These are phyloP conservation scores for Sisymbrium irio DNA, from an alignment of 345 rosid genomes.

Conservation along the genomic window DNA sequence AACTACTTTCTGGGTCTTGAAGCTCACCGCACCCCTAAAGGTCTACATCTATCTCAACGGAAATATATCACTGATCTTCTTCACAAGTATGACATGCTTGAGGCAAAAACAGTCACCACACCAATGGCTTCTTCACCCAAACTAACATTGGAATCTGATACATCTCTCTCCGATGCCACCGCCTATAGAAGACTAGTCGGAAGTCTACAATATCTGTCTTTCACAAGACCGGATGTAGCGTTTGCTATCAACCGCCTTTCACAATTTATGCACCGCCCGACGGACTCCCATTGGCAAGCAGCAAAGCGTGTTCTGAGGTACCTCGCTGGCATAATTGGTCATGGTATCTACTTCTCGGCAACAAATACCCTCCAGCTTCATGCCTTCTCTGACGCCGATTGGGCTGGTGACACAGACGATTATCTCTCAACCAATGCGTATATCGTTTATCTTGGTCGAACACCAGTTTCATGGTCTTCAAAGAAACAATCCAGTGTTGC, in stretches of 20 bases:
- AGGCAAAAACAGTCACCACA: background rate
- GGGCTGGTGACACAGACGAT: background rate
- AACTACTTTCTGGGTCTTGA: background rate
- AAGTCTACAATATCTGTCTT: too few relatives aligned
- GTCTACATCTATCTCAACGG: background rate
- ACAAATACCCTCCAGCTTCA: background rate
- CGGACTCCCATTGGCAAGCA: background rate
- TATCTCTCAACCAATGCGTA: background rate
- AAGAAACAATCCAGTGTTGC: background rate
- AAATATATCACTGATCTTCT: too few relatives aligned
- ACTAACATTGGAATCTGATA: background rate
- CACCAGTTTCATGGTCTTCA: too few relatives aligned
- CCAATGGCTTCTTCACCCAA: background rate
- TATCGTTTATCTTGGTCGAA: background rate
- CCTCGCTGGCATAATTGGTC: background rate
- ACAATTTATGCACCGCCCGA: background rate
- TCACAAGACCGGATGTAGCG: background rate
- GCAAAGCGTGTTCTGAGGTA: background rate
- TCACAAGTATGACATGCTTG: background rate
- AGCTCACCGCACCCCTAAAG: background rate
- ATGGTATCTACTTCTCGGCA: background rate
- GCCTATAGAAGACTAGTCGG: background rate
- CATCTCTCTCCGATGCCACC: background rate
- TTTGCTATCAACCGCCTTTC: background rate
- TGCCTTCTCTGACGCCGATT: background rate